Percentiles rank a stretch among this genome's conserved stretches.
Conservation (phyloP, 345 rosid genomes). For the Lumnitzera littorea region DNA sequence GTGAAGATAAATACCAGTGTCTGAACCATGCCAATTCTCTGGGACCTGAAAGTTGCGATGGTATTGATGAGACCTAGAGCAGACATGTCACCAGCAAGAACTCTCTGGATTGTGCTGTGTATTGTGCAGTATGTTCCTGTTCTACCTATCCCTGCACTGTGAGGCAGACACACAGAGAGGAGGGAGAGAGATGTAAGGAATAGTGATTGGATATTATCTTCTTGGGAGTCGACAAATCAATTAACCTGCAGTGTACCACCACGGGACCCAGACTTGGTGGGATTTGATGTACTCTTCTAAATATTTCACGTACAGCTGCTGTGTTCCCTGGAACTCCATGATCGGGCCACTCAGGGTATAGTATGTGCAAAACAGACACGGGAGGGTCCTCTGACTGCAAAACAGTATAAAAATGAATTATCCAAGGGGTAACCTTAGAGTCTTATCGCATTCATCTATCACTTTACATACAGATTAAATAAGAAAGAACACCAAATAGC, state of each 20-base stretch:
- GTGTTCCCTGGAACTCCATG: slow-evolving; percentile 90
- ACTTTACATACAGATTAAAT: no score
- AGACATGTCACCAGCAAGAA: slow-evolving; percentile 83
- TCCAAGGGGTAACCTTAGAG: neutral
- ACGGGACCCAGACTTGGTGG: slow-evolving; percentile 71
- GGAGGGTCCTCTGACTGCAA: slow-evolving; percentile 61
- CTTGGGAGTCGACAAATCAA: slow-evolving; percentile 2
- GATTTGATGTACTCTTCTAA: slow-evolving; percentile 45
- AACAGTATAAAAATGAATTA: slow-evolving; percentile 2
- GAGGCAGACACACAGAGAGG: slow-evolving; percentile 16
- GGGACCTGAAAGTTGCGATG: slow-evolving; percentile 58
- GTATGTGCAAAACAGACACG: slow-evolving; percentile 66
- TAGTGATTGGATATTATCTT: neutral
- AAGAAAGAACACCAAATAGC: no score
- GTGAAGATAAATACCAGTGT: slow-evolving; percentile 49
- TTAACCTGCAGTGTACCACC: slow-evolving; percentile 96
- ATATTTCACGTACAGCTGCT: slow-evolving; percentile 68
- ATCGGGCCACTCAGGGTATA: slow-evolving; percentile 96
- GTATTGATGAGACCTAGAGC: slow-evolving; percentile 69
- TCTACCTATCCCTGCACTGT: slow-evolving; percentile 99
- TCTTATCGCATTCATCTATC: neutral
- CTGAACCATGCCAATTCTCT: slow-evolving; percentile 92
- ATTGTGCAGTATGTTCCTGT: slow-evolving; percentile 90
- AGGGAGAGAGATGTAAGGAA: neutral
- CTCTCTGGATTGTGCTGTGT: slow-evolving; percentile 90